Evolutionary conservation across 306 rosid genomes (phyloP).

Genomic region (Sesbania bispinosa): DNA sequence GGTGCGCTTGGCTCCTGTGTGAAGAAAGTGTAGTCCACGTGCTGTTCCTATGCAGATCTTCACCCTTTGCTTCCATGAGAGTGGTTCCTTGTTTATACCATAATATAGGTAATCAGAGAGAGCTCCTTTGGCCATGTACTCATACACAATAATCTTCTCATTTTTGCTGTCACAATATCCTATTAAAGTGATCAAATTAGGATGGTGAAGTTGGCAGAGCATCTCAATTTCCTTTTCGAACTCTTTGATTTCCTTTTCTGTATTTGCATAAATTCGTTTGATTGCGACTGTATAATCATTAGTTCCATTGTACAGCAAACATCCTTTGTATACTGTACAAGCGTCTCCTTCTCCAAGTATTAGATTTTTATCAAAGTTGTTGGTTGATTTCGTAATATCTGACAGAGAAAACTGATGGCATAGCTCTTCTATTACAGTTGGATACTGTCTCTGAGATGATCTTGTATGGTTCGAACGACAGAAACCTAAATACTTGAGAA

Average conservation of each 20-base stretch:
- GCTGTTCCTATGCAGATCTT: slow-evolving; percentile 9
- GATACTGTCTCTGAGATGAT: neutral
- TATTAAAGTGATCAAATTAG: neutral
- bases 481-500: neutral
- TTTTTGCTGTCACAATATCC: slow-evolving; percentile 15
- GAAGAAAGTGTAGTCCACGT: slow-evolving; percentile 31
- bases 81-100: neutral
- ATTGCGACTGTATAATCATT: neutral
- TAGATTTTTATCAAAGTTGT: neutral
- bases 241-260: neutral
- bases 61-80: slow-evolving; percentile 12
- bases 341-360: neutral
- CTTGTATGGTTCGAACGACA: neutral
- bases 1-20: slow-evolving; percentile 14
- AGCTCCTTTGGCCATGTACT: neutral
- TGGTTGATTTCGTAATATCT: neutral
- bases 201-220: slow-evolving; percentile 22
- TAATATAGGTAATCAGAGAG: neutral
- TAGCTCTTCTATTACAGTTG: neutral
- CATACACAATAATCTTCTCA: slow-evolving; percentile 23
- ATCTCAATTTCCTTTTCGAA: slow-evolving; percentile 14
- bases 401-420: slow-evolving; percentile 16
- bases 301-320: neutral
- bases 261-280: neutral
- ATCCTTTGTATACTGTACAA: neutral